Evolutionary conservation across 495 filamentous ascomycete genomes (phyloP).

Genomic region (Aspergillus egyptiacus): DNA sequence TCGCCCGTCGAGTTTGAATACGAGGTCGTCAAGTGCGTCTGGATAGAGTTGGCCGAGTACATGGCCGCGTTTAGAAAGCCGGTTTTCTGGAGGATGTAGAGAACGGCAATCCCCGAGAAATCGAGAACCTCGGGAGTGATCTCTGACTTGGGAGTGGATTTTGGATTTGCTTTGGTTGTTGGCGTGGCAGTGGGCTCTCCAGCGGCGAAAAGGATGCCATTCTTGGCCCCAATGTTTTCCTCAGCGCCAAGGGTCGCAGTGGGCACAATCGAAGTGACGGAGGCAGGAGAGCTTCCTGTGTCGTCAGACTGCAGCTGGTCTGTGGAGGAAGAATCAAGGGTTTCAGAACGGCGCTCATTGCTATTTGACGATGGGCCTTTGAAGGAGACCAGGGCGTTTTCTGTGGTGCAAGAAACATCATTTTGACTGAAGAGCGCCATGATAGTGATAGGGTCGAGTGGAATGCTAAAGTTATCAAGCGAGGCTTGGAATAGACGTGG

Average conservation of each 20-base stretch:
- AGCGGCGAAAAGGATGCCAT: constrained; percentile 41
- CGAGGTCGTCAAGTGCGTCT: constrained; percentile 27
- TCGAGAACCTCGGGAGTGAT: constrained; percentile 30
- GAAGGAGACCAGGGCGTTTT: constrained; percentile 86
- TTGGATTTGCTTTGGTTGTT: constrained; percentile 16
- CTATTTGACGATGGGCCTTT: constrained; percentile 39
- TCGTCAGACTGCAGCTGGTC: constrained; percentile 9
- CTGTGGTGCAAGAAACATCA: constrained; percentile 67
- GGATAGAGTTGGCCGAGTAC: constrained; percentile 30
- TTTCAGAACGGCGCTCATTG: constrained; percentile 26
- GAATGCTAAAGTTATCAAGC: constrained; percentile 65
- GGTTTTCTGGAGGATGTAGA: constrained; percentile 48
- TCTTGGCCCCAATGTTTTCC: constrained; percentile 31
- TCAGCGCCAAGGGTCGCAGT: no score
- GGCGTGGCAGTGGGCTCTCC: constrained; percentile 15
- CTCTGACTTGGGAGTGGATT: constrained; percentile 11
- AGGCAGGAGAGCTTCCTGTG: background rate
- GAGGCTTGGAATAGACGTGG: constrained; percentile 63
- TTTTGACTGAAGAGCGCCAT: constrained; percentile 69
- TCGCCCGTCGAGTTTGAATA: constrained; percentile 18
- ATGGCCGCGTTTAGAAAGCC: constrained; percentile 32
- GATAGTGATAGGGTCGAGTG: constrained; percentile 58
- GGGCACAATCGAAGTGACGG: constrained; percentile 17
- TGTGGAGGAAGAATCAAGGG: background rate
- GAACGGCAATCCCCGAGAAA: constrained; percentile 43